Evolutionary conservation across 352 stramenopile genomes (phyloP).

Genomic region (Pseudoperonospora humuli): DNA sequence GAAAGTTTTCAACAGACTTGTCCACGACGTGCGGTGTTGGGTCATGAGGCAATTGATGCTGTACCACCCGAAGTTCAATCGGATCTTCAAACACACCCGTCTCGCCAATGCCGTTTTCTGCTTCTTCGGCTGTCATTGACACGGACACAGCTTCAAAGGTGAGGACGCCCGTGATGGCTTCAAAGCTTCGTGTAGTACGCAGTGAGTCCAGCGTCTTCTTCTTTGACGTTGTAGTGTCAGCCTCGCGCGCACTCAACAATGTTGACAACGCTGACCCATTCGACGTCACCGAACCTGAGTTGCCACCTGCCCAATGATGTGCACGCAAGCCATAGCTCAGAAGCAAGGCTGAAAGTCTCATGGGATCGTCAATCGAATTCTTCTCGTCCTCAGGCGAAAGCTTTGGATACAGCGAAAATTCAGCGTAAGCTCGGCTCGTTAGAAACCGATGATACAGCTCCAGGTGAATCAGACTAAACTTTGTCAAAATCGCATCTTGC

Average conservation of each 20-base stretch:
- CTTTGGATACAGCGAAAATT: slow-evolving; percentile 76
- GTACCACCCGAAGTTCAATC: slow-evolving; percentile 39
- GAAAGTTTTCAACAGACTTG: slow-evolving; percentile 66
- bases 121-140: slow-evolving; percentile 10
- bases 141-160: slow-evolving; percentile 61
- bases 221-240: slow-evolving; percentile 23
- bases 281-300: slow-evolving; percentile 11
- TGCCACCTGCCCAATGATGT: slow-evolving; percentile 51
- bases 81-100: slow-evolving; percentile 20
- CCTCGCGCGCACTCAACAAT: slow-evolving; percentile 14
- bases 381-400: slow-evolving; percentile 43
- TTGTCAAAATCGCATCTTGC: slow-evolving; percentile 76
- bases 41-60: slow-evolving; percentile 49
- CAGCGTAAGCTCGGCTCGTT: slow-evolving; percentile 73
- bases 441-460: slow-evolving; percentile 83
- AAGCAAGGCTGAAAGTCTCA: slow-evolving; percentile 57
- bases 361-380: slow-evolving; percentile 60
- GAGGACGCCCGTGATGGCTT: slow-evolving; percentile 67
- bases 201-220: slow-evolving; percentile 69
- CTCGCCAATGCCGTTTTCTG: slow-evolving; percentile 8
- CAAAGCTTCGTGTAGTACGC: slow-evolving; percentile 51
- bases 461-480: slow-evolving; percentile 80
- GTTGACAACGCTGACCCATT: slow-evolving; percentile 17
- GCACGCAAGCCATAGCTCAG: slow-evolving; percentile 77
- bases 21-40: slow-evolving; percentile 36